phyloP scores from a whole-genome alignment of 1,284 basidiomycete genomes.

The Garcileccinum viscosum region DNA sequence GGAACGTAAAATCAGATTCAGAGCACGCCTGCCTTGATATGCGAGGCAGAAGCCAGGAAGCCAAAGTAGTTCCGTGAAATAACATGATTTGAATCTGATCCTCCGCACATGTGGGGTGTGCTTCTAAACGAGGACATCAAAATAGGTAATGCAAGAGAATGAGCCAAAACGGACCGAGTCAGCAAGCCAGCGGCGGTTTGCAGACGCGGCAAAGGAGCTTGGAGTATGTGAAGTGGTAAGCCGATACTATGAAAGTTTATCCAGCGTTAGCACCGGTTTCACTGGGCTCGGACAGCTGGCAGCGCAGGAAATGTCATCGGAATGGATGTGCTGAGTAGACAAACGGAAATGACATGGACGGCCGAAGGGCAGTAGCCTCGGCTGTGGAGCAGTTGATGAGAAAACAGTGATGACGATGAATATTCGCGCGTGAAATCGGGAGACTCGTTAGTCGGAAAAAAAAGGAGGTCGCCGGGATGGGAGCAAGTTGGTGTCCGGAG shows the following conservation, averaged over 20 bases:
- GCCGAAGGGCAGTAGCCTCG: slow-evolving; percentile 9
- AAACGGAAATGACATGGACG: slow-evolving; percentile 25
- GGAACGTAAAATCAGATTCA: slow-evolving; percentile 29
- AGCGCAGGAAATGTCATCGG: slow-evolving; percentile 13
- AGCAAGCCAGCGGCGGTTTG: background rate
- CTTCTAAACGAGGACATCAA: slow-evolving; percentile 19
- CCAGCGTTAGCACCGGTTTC: slow-evolving; percentile 14
- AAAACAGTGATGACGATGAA: slow-evolving; percentile 7
- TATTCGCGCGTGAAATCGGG: slow-evolving; percentile 10
- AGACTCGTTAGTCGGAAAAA: slow-evolving; percentile 6
- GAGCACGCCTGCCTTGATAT: slow-evolving; percentile 33
- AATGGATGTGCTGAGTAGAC: slow-evolving; percentile 7
- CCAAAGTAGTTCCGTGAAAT: slow-evolving; percentile 27
- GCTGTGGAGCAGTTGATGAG: slow-evolving; percentile 1
- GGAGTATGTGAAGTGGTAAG: background rate
- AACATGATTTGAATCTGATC: slow-evolving; percentile 30
- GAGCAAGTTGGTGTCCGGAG: background rate
- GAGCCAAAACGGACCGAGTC: slow-evolving; percentile 11
- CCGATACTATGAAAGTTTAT: slow-evolving; percentile 5
- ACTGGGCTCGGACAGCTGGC: slow-evolving; percentile 6
- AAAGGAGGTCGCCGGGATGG: slow-evolving; percentile 7
- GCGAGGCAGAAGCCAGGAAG: slow-evolving; percentile 32
- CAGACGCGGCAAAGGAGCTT: slow-evolving; percentile 15
- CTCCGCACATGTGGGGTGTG: slow-evolving; percentile 38
- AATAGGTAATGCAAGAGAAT: slow-evolving; percentile 22